Evolutionary conservation across 495 filamentous ascomycete genomes (phyloP).

Genomic region (Trichocladium uniseriatum): DNA sequence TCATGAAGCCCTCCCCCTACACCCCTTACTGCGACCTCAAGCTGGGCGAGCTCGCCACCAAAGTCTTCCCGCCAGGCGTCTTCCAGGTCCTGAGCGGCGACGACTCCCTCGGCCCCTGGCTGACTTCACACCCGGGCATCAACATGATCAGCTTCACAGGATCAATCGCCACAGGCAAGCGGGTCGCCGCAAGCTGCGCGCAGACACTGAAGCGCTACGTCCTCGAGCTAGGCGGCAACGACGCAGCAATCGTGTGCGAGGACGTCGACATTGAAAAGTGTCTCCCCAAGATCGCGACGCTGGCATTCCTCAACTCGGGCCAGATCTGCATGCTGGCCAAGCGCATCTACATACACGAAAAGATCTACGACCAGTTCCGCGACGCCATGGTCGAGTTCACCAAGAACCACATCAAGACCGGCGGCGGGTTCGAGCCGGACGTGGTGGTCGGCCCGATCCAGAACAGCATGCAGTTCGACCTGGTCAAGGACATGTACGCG

Average conservation of each 20-base stretch:
- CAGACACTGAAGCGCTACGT: conserved; percentile 47
- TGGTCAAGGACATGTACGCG: conserved; percentile 36
- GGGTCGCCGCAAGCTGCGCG: conserved; percentile 44
- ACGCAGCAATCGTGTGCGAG: conserved; percentile 54
- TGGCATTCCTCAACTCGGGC: conserved; percentile 49
- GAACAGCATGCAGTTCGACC: conserved; percentile 50
- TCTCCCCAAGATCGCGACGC: conserved; percentile 41
- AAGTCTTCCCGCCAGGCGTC: conserved; percentile 54
- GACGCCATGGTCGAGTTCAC: conserved; percentile 43
- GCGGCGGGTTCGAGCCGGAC: conserved; percentile 22
- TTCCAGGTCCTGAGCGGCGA: conserved; percentile 56
- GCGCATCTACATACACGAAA: conserved; percentile 58
- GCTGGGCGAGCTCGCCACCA: conserved; percentile 50
- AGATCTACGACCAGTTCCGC: conserved; percentile 53
- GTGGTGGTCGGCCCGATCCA: conserved; percentile 47
- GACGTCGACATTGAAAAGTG: conserved; percentile 56
- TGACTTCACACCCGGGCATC: conserved; percentile 49
- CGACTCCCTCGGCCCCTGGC: conserved; percentile 49
- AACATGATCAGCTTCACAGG: conserved; percentile 62
- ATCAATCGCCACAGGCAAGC: conserved; percentile 52
- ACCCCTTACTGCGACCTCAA: conserved; percentile 59
- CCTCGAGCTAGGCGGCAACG: conserved; percentile 55
- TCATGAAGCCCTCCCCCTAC: conserved; percentile 53
- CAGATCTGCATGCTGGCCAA: conserved; percentile 46
- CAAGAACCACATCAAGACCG: conserved; percentile 36